Percentiles rank a stretch among this genome's conserved stretches.
These are phyloP conservation scores for Cyberlindnera amylophila DNA, from an alignment of 805 yeast species.

Conservation along the genomic window DNA sequence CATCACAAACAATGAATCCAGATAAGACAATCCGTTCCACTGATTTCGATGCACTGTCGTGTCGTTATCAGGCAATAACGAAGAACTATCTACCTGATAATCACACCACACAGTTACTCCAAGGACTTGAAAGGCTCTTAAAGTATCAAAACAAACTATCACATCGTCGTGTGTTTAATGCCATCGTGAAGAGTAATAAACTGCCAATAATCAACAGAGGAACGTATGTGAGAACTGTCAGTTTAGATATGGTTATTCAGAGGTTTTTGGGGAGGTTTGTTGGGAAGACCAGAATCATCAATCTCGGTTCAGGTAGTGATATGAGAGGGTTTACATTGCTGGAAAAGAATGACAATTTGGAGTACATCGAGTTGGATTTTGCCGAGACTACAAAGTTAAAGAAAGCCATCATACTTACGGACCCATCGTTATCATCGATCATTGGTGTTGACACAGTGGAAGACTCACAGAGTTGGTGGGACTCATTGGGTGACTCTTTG, in stretches of 20 bases:
- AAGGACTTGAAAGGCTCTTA: slow-evolving; percentile 21
- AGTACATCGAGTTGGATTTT: slow-evolving; percentile 50
- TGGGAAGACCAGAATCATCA: slow-evolving; percentile 48
- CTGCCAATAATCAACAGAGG: slow-evolving; percentile 70
- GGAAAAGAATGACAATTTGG: slow-evolving; percentile 23
- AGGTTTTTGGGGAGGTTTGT: slow-evolving; percentile 34
- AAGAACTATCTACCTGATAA: slow-evolving; percentile 46
- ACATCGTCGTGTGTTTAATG: slow-evolving; percentile 16
- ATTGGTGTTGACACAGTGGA: slow-evolving; percentile 14
- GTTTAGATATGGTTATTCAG: slow-evolving; percentile 46
- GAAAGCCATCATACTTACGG: slow-evolving; percentile 22
- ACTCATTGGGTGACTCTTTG: slow-evolving; percentile 19
- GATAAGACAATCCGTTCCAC: slow-evolving; percentile 34
- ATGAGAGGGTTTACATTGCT: slow-evolving; percentile 44
- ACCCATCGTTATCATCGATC: slow-evolving; percentile 8
- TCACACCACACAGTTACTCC: slow-evolving; percentile 15
- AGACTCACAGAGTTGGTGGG: slow-evolving; percentile 21
- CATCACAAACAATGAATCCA: no score
- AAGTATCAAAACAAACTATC: slow-evolving; percentile 23
- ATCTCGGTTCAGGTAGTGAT: slow-evolving; percentile 70
- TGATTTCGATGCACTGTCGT: slow-evolving; percentile 68
- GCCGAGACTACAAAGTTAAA: slow-evolving; percentile 44
- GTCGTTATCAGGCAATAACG: slow-evolving; percentile 51
- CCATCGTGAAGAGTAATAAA: slow-evolving; percentile 18
- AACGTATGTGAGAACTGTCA: slow-evolving; percentile 55